Evolutionary conservation across 768 basidiomycete genomes (phyloP), one percentile per base, ranked within the genome.

Genomic region (Russula earlei): DNA sequence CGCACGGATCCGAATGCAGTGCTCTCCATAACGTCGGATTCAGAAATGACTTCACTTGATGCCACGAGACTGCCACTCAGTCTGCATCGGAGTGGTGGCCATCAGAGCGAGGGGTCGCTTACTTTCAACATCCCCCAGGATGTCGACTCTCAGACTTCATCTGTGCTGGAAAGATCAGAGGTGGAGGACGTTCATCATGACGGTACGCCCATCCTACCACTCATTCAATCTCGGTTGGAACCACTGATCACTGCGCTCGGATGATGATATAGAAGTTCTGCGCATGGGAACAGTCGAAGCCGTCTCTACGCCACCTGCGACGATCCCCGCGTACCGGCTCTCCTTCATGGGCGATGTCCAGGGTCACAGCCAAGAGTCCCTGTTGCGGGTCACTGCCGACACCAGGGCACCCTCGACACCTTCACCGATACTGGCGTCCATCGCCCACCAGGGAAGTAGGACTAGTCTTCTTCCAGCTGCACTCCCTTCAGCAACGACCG

Each of bases 231-330:
- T 22, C 5, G 22, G 19, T 34, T 52, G 4, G n/a, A 17, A 46
- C 5, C 4, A 19, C 52, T 58, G 42, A 63, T 50, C 22, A 12
- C 40, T 12, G 8, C 29, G 9, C 20, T 41, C n/a, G 43, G 24
- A 37, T 34, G 43, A 55, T 53, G 42, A 56, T 53, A 7, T 62
- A 83, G 81, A 75, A 48, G 52, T 69, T 15, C 71, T 79, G 63
- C 77, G 80, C 38, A 65, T 83, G 27, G 77, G 80, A 22, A 65
- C 70, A 31, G 70, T 83, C 6, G 80, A 78, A 57, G 75, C 79
- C 0, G 65, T 75, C 3, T 66, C 71, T 10, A 82, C 79, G 0
- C 82, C 82, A 0, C 70, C 76, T 10, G 69, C 74, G n/a, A 69
- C 71, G 14, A 60, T 67, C 3, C 64, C 68, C 3, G 68, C 73